Conservation (phyloP, 306 rosid genomes). For the Abrus pulchellus region DNA sequence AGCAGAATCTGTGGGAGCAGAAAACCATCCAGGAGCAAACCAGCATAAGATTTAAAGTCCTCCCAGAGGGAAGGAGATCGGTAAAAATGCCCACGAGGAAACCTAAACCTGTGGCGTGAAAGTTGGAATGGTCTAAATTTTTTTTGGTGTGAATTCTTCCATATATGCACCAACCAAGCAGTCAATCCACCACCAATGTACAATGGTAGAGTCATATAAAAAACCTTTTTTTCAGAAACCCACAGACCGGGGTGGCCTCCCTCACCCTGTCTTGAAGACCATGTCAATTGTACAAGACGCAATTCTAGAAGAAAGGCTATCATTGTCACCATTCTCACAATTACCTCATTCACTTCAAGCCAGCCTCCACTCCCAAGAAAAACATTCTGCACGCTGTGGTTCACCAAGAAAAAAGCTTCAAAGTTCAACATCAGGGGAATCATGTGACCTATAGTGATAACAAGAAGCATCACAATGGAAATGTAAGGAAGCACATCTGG, state of each 20-base stretch:
- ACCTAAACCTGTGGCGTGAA: conserved; percentile 54
- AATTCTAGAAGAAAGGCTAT: conserved; percentile 80
- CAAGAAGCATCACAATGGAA: conserved; percentile 74
- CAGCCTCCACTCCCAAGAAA: conserved; percentile 82
- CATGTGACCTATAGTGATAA: conserved; percentile 80
- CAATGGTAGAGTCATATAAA: conserved; percentile 67
- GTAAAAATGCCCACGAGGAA: conserved; percentile 44
- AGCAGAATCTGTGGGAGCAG: conserved; percentile 81
- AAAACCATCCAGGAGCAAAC: conserved; percentile 80
- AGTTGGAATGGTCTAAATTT: conserved; percentile 45
- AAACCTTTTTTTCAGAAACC: conserved; percentile 74
- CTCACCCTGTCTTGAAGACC: conserved; percentile 74
- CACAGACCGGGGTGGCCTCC: conserved; percentile 59
- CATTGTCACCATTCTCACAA: conserved; percentile 82
- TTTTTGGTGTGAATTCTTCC: conserved; percentile 56
- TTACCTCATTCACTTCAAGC: conserved; percentile 86
- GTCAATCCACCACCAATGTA: conserved; percentile 69
- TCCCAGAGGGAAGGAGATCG: conserved; percentile 67
- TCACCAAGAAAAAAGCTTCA: conserved; percentile 71
- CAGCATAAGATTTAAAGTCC: conserved; percentile 73
- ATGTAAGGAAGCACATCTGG: conserved; percentile 72
- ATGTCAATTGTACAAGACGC: conserved; percentile 79
- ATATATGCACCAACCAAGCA: conserved; percentile 62
- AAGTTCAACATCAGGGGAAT: conserved; percentile 85
- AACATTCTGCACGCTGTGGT: conserved; percentile 56